Conservation (phyloP, 225 moss, liverwort and hornwort genomes). For the Anthoceros angustus region DNA sequence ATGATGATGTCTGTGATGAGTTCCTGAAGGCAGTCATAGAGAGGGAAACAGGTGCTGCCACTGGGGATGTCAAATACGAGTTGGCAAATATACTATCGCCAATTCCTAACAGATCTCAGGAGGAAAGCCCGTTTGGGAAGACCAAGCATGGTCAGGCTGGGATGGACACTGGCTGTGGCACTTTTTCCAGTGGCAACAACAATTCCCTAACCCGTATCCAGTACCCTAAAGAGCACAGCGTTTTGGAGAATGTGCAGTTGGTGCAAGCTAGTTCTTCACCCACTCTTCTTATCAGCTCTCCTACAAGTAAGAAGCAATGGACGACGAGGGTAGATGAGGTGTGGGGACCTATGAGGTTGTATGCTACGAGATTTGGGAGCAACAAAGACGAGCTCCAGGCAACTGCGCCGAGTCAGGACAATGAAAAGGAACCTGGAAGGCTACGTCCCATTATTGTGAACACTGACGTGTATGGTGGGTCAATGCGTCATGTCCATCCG, state of each 20-base stretch:
- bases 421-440: neutral
- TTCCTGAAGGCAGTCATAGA: constrained; percentile 12
- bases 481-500: too few relatives aligned
- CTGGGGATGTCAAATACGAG: neutral
- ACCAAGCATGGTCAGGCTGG: too few relatives aligned
- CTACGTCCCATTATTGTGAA: neutral
- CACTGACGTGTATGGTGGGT: neutral
- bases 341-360: neutral
- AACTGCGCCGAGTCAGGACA: neutral
- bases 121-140: too few relatives aligned
- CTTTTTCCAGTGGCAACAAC: too few relatives aligned
- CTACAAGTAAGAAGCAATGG: neutral
- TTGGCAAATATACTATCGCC: too few relatives aligned
- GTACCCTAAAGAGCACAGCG: too few relatives aligned
- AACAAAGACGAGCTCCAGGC: neutral
- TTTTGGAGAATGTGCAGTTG: neutral
- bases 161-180: too few relatives aligned
- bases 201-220: too few relatives aligned
- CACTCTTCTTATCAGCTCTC: neutral
- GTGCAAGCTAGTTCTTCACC: neutral
- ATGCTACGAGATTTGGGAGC: neutral
- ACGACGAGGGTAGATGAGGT: neutral
- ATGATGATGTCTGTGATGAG: constrained; percentile 13
- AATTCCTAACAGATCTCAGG: too few relatives aligned
- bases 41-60: neutral